These are phyloP conservation scores for Aureobasidium leucospermi DNA, from an alignment of 2,329 filamentous ascomycete species.

Conservation along the genomic window DNA sequence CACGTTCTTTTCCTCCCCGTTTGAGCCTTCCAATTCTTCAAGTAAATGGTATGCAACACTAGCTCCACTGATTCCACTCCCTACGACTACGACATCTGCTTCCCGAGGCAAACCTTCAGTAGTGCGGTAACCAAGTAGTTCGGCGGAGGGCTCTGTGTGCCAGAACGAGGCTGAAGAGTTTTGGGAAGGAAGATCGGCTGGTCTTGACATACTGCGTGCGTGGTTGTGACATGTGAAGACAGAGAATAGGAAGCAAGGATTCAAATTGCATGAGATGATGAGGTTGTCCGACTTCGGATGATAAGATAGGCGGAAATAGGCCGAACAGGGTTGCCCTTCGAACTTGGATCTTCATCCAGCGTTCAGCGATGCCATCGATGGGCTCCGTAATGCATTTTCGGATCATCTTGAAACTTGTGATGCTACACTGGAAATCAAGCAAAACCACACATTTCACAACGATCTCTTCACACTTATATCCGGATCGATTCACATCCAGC, in stretches of 20 bases:
- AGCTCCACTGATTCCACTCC: conserved; percentile 69
- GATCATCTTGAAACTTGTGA: too few species aligned
- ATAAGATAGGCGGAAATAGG: background rate
- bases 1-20: conserved; percentile 36
- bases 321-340: background rate
- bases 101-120: conserved; percentile 54
- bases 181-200: conserved; percentile 46
- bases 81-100: conserved; percentile 64
- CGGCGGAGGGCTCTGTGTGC: conserved; percentile 60
- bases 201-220: background rate
- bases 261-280: background rate
- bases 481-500: too few species aligned
- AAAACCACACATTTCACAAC: too few species aligned
- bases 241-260: too few species aligned
- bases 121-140: conserved; percentile 60
- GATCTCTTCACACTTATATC: too few species aligned
- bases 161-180: conserved; percentile 63
- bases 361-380: too few species aligned
- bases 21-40: background rate
- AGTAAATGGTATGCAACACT: conserved; percentile 56
- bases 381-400: too few species aligned
- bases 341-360: background rate
- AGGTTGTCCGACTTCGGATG: background rate
- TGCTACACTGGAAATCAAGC: too few species aligned
- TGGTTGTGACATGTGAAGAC: background rate